These are phyloP conservation scores for Apostasia shenzhenica DNA, from an alignment of 106 monocot species.

Conservation along the genomic window DNA sequence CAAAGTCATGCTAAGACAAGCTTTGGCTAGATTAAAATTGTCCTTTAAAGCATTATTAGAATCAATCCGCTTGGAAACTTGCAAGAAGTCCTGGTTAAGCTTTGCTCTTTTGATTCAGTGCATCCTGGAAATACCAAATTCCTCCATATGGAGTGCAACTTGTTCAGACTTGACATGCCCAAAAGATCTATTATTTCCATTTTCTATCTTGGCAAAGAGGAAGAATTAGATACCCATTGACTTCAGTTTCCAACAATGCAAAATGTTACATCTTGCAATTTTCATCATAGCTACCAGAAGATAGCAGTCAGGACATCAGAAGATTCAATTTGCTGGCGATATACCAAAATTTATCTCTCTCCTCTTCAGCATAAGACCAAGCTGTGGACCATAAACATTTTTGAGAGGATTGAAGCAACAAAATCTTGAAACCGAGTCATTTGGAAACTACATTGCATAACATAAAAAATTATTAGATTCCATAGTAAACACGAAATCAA, in stretches of 20 bases:
- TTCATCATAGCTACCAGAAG: slow-evolving; percentile 15
- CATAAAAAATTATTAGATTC: neutral
- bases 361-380: slow-evolving; percentile 20
- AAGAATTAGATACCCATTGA: slow-evolving; percentile 16
- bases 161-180: slow-evolving; percentile 37
- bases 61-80: slow-evolving; percentile 12
- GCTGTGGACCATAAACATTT: slow-evolving; percentile 14
- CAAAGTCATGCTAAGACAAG: slow-evolving; percentile 46
- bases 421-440: neutral
- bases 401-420: slow-evolving; percentile 16
- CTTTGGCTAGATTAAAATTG: slow-evolving; percentile 19
- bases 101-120: slow-evolving; percentile 20
- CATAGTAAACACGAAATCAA: neutral
- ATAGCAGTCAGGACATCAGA: slow-evolving; percentile 8
- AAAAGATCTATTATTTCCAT: slow-evolving; percentile 26
- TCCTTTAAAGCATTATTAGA: slow-evolving; percentile 19
- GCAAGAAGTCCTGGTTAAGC: slow-evolving; percentile 16
- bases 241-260: slow-evolving; percentile 18
- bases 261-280: slow-evolving; percentile 10
- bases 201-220: slow-evolving; percentile 20
- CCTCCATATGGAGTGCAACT: slow-evolving; percentile 22
- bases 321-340: slow-evolving; percentile 11
- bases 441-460: neutral
- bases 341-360: slow-evolving; percentile 9
- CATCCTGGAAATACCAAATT: slow-evolving; percentile 18